These are phyloP conservation scores for Physcia stellaris DNA, from an alignment of 495 filamentous ascomycete species.

Conservation along the genomic window DNA sequence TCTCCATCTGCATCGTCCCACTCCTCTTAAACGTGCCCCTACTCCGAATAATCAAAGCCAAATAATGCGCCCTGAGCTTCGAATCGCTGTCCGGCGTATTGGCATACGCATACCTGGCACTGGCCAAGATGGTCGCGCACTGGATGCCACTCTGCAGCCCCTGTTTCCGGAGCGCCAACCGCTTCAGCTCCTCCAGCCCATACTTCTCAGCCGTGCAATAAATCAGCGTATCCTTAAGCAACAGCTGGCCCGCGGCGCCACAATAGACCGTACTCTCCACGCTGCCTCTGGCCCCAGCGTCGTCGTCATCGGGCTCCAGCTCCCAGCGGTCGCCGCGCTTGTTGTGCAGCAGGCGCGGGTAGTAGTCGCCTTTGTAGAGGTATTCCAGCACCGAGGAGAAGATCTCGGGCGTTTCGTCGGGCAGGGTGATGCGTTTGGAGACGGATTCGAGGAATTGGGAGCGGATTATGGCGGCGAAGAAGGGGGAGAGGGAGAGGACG, in stretches of 20 bases:
- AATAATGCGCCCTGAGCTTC: conserved; percentile 78
- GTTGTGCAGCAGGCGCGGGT: conserved; percentile 59
- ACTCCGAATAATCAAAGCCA: conserved; percentile 79
- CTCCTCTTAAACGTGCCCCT: conserved; percentile 79
- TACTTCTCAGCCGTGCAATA: conserved; percentile 83
- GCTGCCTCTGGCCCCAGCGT: conserved; percentile 19
- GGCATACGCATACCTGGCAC: conserved; percentile 75
- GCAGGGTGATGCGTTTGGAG: conserved; percentile 61
- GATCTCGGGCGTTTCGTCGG: conserved; percentile 76
- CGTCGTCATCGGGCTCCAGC: conserved; percentile 41
- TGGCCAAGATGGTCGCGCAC: conserved; percentile 68
- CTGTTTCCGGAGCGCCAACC: conserved; percentile 72
- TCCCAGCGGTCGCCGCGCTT: conserved; percentile 55
- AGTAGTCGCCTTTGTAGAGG: conserved; percentile 92
- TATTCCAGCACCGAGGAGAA: conserved; percentile 86
- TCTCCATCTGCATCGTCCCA: conserved; percentile 93
- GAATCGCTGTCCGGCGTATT: conserved; percentile 82
- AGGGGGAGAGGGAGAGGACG: conserved; percentile 62
- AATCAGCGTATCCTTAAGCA: conserved; percentile 80
- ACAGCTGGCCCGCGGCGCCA: conserved; percentile 44
- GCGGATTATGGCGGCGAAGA: conserved; percentile 47
- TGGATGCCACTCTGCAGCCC: conserved; percentile 71
- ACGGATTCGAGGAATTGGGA: conserved; percentile 48
- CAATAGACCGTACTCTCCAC: conserved; percentile 59
- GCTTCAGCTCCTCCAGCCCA: conserved; percentile 67